Evolutionary conservation across 148 eudicot species (phyloP), one percentile per base, ranked within the genome.

Genomic region (Salicornia ramosissima): DNA sequence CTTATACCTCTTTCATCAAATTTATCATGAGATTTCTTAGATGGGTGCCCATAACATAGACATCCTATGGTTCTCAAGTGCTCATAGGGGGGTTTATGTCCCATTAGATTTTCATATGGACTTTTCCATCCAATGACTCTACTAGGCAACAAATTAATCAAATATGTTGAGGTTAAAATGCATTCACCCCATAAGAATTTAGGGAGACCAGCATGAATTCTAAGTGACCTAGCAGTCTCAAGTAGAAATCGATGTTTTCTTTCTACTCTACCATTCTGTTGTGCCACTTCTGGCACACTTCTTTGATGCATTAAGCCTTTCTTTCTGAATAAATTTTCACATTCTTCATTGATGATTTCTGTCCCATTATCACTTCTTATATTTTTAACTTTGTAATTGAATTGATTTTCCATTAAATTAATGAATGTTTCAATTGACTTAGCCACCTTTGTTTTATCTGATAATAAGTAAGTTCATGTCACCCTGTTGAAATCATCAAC

Each of bases 241-340:
- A 70, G 7, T 0, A 70, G 5, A 2, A 47, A 24, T 29, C 31
- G 42, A 10, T 70, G 64, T 43, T 70, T 70, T 0, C 73, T 11
- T 43, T 70, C 64, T 3, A 56, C 65, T 0, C 4, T 14, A 0
- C 54, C 73, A 43, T 26, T 70, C 16, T 70, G 73, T 10, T 58
- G 65, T 1, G 72, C 63, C 4, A 63, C 54, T 2, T 69, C 45
- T 10, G 26, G 8, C 14, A 62, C 54, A 21, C 33, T n/a, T 2
- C 26, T 57, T 42, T 70, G 73, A 31, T 71, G 66, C 0, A 21
- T 0, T 22, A 28, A 28, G 0, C 67, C 67, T 2, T 46, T 12
- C 1, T 3, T 2, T 6, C 1, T 1, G 0, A 0, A 49, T n/a
- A n/a, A n/a, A n/a, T n/a, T n/a, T n/a, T 16, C 0, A 9, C 0